A percentile compares a stretch with the other conserved stretches of the same genome.
Evolutionary conservation across 2,329 filamentous ascomycete genomes (phyloP).

Genomic region (Ophiostoma sp.): DNA sequence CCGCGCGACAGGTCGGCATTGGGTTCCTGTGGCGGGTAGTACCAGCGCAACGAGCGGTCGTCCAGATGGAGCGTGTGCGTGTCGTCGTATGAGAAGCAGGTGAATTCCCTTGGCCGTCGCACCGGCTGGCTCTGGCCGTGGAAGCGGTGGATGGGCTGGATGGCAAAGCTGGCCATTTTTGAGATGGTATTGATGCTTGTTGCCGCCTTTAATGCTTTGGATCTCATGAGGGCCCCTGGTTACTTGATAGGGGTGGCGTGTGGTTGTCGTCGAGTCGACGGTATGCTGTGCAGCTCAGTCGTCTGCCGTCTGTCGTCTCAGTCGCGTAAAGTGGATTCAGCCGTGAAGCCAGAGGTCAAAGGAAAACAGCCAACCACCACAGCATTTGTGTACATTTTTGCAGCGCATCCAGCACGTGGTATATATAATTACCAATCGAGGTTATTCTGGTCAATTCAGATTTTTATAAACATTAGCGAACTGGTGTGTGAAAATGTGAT

Average conservation of each 20-base stretch:
- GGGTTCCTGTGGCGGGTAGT: slow-evolving; percentile 66
- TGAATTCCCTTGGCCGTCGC: slow-evolving; percentile 78
- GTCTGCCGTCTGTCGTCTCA: neutral
- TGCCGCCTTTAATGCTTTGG: neutral
- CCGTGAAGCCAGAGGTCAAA: neutral
- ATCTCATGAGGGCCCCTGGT: neutral
- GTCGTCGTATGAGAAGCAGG: slow-evolving; percentile 89
- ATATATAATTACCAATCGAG: neutral
- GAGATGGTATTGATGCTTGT: neutral
- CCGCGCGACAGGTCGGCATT: slow-evolving; percentile 72
- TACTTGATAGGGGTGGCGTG: neutral
- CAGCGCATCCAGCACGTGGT: no score
- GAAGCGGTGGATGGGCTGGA: slow-evolving; percentile 67
- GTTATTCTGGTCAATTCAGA: no score
- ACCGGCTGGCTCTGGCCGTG: slow-evolving; percentile 63
- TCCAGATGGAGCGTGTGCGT: slow-evolving; percentile 71
- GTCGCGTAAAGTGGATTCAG: slow-evolving; percentile 13
- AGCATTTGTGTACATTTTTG: neutral
- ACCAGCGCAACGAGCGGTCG: slow-evolving; percentile 77
- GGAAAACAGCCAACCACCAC: neutral
- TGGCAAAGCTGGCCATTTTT: slow-evolving; percentile 23
- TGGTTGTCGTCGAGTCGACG: neutral
- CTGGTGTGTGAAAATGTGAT: no score
- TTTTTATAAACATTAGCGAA: no score
- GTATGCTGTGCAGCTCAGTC: neutral